These are phyloP conservation scores for Solanum lignicaule DNA, from an alignment of 257 asterid genomes.

Conservation along the genomic window DNA sequence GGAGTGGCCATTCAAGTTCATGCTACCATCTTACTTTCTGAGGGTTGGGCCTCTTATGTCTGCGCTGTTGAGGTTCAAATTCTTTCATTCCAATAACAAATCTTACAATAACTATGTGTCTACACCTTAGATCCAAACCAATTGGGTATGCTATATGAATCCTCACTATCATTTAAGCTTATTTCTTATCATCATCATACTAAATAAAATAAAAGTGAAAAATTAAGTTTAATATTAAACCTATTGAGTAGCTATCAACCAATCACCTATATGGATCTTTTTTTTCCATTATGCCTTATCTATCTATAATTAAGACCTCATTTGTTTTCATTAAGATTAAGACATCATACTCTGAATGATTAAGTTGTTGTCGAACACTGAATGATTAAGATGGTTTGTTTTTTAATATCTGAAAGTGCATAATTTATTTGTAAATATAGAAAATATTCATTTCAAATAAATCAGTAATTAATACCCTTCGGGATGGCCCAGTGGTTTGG, in stretches of 20 bases:
- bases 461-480: background rate
- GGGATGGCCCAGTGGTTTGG: too few relatives aligned
- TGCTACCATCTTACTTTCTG: background rate
- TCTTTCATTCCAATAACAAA: background rate
- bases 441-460: background rate
- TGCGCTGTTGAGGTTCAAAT: background rate
- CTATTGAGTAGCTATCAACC: background rate
- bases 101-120: background rate
- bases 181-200: background rate
- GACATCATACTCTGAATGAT: background rate
- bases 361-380: background rate
- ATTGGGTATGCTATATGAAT: background rate
- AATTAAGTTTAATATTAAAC: background rate
- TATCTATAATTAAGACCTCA: background rate
- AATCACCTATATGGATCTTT: background rate
- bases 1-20: background rate
- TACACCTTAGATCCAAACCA: background rate
- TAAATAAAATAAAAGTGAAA: background rate
- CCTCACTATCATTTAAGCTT: background rate
- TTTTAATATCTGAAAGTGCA: background rate
- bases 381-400: background rate
- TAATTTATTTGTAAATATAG: background rate
- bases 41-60: background rate
- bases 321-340: background rate
- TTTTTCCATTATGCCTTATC: background rate